Percentiles rank a stretch among this genome's conserved stretches.
These are phyloP conservation scores for Mucor irregularis DNA, from an alignment of 371 early-diverging fungal genomes.

Conservation along the genomic window DNA sequence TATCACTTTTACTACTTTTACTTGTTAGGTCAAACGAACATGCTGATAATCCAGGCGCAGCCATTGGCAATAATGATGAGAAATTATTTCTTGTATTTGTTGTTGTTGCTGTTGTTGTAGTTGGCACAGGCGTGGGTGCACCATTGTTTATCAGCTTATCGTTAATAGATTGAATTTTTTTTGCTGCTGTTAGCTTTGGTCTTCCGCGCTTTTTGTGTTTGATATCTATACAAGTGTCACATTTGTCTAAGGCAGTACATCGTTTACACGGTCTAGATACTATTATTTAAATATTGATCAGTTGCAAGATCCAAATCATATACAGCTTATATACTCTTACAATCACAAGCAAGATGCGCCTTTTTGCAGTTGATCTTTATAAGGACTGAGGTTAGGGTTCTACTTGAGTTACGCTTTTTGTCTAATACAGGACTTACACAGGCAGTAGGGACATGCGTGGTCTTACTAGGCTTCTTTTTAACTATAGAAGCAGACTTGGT, in stretches of 20 bases:
- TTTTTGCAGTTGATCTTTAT: conserved; percentile 26
- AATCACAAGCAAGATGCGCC: conserved; percentile 28
- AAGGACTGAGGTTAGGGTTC: not conserved
- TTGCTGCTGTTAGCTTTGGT: conserved; percentile 10
- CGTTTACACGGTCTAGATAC: conserved; percentile 25
- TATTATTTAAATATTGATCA: not conserved
- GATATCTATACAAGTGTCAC: conserved; percentile 21
- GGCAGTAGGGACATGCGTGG: conserved; percentile 33
- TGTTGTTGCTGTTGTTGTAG: too few relatives aligned
- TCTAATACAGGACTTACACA: conserved; percentile 14
- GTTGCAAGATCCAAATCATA: not conserved
- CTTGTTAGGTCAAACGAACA: conserved; percentile 23
- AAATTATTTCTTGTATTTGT: not conserved
- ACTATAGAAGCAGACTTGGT: not conserved
- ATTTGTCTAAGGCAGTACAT: conserved; percentile 14
- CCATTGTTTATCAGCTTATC: not conserved
- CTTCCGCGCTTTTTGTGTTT: conserved; percentile 25
- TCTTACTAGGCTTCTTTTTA: conserved; percentile 9
- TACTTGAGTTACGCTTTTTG: not conserved
- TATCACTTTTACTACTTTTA: too few relatives aligned
- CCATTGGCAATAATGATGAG: not conserved
- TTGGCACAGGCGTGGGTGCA: not conserved
- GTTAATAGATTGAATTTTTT: not conserved
- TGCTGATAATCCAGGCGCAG: conserved; percentile 1
- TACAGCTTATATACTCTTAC: conserved; percentile 3